phyloP scores from a whole-genome alignment of 2,329 filamentous ascomycete genomes.

The Ceratocystis eucalypticola region DNA sequence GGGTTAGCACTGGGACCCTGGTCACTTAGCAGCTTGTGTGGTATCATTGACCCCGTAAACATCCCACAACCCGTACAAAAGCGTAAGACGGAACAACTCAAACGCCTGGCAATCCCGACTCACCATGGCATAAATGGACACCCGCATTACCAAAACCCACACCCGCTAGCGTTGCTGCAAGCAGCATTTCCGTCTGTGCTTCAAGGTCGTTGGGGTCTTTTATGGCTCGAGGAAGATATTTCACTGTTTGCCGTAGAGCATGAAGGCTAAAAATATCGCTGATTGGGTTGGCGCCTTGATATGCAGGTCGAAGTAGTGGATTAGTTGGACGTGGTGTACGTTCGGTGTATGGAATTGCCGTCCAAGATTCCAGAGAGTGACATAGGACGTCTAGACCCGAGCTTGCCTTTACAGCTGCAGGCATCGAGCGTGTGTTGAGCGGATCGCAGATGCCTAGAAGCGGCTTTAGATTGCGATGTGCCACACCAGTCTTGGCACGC shows the following conservation, averaged over 20 bases:
- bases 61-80: neutral
- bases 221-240: conserved; percentile 82
- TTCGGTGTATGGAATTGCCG: conserved; percentile 86
- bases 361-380: conserved; percentile 93
- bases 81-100: neutral
- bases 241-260: conserved; percentile 68
- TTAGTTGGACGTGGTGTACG: conserved; percentile 72
- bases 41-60: neutral
- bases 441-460: conserved; percentile 77
- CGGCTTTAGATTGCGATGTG: conserved; percentile 88
- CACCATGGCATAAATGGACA: conserved; percentile 62
- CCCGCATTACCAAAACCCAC: conserved; percentile 97
- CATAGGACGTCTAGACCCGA: conserved; percentile 92
- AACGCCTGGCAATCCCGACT: conserved; percentile 22
- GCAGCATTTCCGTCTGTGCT: conserved; percentile 88
- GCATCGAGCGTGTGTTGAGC: conserved; percentile 92
- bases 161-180: conserved; percentile 84
- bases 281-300: conserved; percentile 95
- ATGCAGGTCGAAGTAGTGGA: conserved; percentile 80
- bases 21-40: neutral
- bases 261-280: conserved; percentile 92
- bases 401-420: conserved; percentile 77
- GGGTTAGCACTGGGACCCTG: neutral
- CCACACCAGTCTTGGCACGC: conserved; percentile 88
- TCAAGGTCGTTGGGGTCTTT: conserved; percentile 81